Conservation (phyloP, 306 rosid species). For the Rosa persica region DNA sequence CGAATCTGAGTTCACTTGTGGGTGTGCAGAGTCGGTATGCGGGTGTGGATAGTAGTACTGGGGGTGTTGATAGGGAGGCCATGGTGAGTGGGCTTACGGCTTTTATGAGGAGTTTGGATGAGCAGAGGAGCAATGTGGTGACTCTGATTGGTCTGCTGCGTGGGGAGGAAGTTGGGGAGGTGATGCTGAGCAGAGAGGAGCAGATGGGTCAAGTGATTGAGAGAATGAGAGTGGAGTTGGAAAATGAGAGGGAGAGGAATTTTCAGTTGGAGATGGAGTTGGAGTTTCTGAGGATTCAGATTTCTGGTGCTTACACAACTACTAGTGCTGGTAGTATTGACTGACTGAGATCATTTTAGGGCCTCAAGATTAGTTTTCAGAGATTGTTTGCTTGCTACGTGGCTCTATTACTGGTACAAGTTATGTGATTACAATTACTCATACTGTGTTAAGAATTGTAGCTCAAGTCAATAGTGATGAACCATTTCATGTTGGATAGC, state of each 20-base stretch:
- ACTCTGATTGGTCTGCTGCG: conserved; percentile 18
- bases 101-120: conserved; percentile 34
- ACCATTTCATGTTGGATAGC: not conserved
- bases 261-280: conserved; percentile 34
- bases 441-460: not conserved
- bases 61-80: conserved; percentile 14
- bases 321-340: not conserved
- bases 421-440: not conserved
- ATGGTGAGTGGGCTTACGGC: conserved; percentile 19
- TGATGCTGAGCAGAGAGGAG: conserved; percentile 29
- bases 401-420: not conserved
- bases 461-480: too few species aligned
- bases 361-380: not conserved
- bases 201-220: conserved; percentile 27
- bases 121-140: conserved; percentile 27
- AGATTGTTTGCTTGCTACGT: not conserved
- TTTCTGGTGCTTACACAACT: not conserved
- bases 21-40: not conserved
- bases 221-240: conserved; percentile 35
- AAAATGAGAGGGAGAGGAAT: conserved; percentile 35
- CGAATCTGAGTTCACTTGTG: conserved; percentile 5
- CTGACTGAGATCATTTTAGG: not conserved
- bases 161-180: conserved; percentile 15
- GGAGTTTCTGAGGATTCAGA: conserved; percentile 34
- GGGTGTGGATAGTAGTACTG: not conserved